Base-by-base conservation (phyloP, 2,329 filamentous ascomycete species). In the Trichophyton benhamiae region DNA sequence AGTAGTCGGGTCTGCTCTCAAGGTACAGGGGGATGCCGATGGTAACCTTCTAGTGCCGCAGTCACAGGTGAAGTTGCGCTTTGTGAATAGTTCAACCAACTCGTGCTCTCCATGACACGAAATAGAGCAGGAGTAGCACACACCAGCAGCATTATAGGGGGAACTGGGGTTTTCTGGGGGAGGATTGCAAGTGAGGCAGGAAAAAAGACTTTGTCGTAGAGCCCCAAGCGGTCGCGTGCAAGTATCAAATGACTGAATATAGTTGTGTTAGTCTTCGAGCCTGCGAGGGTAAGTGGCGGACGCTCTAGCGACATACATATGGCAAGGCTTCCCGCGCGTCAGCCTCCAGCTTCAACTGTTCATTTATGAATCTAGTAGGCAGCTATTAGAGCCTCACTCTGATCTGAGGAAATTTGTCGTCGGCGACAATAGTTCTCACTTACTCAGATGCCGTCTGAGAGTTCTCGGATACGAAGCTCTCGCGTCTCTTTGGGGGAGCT, bases 81-180 rank as follows among this genome's bases (percentile, higher is more conserved):
- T 97, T 71, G 84, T 87, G 77, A 99, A 99, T 20, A 99, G 87
- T 76, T 99, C 94, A 58, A 97, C 94, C 27, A 99, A 84, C 1
- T 83, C 88, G 72, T 99, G 94, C 70, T 97, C 91, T 67, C 94
- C 92, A 70, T 99, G 94, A 72, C 94, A 99, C 68, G 92, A 88
- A 63, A 99, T 90, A 5, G 92, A 96, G 77, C 94, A 99, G 22
- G 91, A 89, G 70, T 99, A 99, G 79, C 94, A 99, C 61, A 99
- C 84, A 27, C 89, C 94, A 2, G 92, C 94, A 5, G 87, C 80
- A 6, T 78, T 82, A 72, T 87, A 88, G 0, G 85, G 77, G 58
- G 86, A 84, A 49, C 22, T 57, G 17, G 62, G 48, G 17, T 65
- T 62, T 11, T 33, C 36, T 0, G 91, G 88, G 7, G 88, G 83